Evolutionary conservation across 2,329 filamentous ascomycete species (phyloP).

Genomic region (Metarhizium rileyi): DNA sequence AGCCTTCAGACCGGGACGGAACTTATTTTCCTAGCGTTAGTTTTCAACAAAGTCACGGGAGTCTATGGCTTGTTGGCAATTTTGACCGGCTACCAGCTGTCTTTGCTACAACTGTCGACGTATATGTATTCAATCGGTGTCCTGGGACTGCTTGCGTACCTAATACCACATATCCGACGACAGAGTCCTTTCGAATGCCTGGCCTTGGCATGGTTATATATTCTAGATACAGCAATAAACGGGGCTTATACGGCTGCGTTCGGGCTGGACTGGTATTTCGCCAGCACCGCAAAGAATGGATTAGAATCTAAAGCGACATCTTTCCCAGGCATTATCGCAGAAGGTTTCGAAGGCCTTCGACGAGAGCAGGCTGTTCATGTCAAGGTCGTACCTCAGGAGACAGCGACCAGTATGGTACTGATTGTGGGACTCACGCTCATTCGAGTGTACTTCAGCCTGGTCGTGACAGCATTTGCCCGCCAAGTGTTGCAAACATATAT

Average conservation of each 20-base stretch:
- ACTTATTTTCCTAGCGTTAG: slow-evolving; percentile 69
- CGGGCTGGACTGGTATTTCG: slow-evolving; percentile 75
- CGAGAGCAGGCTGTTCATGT: slow-evolving; percentile 24
- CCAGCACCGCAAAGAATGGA: slow-evolving; percentile 42
- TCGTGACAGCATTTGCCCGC: slow-evolving; percentile 76
- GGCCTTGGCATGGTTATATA: slow-evolving; percentile 74
- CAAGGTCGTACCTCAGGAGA: slow-evolving; percentile 42
- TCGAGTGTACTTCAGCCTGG: slow-evolving; percentile 71
- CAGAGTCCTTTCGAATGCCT: slow-evolving; percentile 72
- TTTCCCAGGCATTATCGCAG: slow-evolving; percentile 18
- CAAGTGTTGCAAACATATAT: slow-evolving; percentile 61
- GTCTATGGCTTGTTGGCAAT: slow-evolving; percentile 85
- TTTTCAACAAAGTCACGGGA: slow-evolving; percentile 88
- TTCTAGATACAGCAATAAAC: slow-evolving; percentile 74
- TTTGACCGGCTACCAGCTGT: slow-evolving; percentile 76
- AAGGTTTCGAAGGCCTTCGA: slow-evolving; percentile 24
- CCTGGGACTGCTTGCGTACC: slow-evolving; percentile 56
- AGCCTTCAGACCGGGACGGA: slow-evolving; percentile 80
- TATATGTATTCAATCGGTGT: slow-evolving; percentile 78
- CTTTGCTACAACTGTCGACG: slow-evolving; percentile 75
- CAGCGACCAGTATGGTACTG: slow-evolving; percentile 65
- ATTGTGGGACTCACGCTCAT: slow-evolving; percentile 66
- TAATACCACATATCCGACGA: slow-evolving; percentile 71
- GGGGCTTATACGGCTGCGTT: slow-evolving; percentile 74
- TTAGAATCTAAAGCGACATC: slow-evolving; percentile 13